A percentile compares a stretch with the other conserved stretches of the same genome.
These are phyloP conservation scores for Coemansia sp. DNA, from an alignment of 192 early-diverging fungal species.

Conservation along the genomic window DNA sequence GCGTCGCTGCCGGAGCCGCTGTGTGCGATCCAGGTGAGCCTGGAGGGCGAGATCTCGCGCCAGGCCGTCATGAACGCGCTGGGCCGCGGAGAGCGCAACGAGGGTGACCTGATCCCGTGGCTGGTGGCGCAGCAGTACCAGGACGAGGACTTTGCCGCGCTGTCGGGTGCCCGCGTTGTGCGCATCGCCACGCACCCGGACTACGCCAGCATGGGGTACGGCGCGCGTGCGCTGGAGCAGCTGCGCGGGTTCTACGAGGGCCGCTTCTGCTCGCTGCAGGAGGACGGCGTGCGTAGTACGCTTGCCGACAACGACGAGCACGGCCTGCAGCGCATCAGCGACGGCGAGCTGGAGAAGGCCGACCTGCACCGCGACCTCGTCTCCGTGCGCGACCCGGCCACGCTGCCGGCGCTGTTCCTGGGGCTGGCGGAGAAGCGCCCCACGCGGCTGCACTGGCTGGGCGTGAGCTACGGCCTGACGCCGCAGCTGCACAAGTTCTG, in stretches of 20 bases:
- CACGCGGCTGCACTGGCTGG: constrained; percentile 89
- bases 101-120: constrained; percentile 98
- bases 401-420: constrained; percentile 91
- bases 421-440: constrained; percentile 78
- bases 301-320: constrained; percentile 57
- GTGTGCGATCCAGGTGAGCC: constrained; percentile 82
- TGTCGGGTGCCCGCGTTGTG: constrained; percentile 95
- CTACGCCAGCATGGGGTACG: constrained; percentile 98
- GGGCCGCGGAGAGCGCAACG: constrained; percentile 78
- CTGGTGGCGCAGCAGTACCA: constrained; percentile 91
- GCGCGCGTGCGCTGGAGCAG: constrained; percentile 80
- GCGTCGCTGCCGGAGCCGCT: constrained; percentile 88
- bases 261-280: constrained; percentile 62
- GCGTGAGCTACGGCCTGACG: constrained; percentile 95
- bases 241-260: constrained; percentile 90
- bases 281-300: constrained; percentile 53
- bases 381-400: constrained; percentile 79
- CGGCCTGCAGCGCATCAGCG: constrained; percentile 57
- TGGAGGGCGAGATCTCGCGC: constrained; percentile 95
- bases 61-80: constrained; percentile 81
- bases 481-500: constrained; percentile 91
- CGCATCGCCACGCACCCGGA: constrained; percentile 98
- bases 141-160: constrained; percentile 94
- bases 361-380: constrained; percentile 74
- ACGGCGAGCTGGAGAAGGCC: constrained; percentile 57